Evolutionary conservation across 495 filamentous ascomycete genomes (phyloP).

Genomic region (Tricharina praecox): DNA sequence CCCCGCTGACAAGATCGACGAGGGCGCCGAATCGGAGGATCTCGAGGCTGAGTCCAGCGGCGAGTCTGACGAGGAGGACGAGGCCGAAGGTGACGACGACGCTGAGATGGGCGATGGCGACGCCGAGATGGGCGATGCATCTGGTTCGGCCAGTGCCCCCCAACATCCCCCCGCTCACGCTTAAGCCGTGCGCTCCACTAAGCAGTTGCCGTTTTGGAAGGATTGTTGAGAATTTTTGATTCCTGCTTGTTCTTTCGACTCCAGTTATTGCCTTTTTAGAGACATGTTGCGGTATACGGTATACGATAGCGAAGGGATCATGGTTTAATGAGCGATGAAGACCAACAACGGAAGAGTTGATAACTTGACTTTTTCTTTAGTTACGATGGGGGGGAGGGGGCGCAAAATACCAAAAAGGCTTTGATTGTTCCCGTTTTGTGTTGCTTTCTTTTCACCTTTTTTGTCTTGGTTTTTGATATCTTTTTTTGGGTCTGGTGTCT

Average conservation of each 20-base stretch:
- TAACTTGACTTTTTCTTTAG: too few species aligned
- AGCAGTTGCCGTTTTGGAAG: background rate
- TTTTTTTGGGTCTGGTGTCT: too few species aligned
- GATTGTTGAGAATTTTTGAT: background rate
- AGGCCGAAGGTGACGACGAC: conserved; percentile 47
- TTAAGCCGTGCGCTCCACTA: too few species aligned
- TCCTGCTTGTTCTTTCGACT: background rate
- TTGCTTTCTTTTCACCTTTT: too few species aligned
- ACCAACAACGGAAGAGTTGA: too few species aligned
- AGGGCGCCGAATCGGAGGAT: conserved; percentile 78
- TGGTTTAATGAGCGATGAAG: too few species aligned
- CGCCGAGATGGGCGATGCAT: conserved; percentile 27
- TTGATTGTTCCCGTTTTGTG: too few species aligned
- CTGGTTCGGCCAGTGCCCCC: background rate
- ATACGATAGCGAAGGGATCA: conserved; percentile 15
- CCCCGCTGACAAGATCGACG: conserved; percentile 49
- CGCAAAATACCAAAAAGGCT: too few species aligned
- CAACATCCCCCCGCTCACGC: too few species aligned
- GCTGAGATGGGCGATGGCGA: conserved; percentile 78
- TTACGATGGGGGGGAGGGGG: too few species aligned
- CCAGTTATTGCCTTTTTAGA: conserved; percentile 1
- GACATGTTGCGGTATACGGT: too few species aligned
- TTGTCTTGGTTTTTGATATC: too few species aligned
- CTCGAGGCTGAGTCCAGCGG: conserved; percentile 86
- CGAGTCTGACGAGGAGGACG: conserved; percentile 71